These are phyloP conservation scores for Ascocoryne sarcoides DNA, from an alignment of 2,329 filamentous ascomycete genomes.

Conservation along the genomic window DNA sequence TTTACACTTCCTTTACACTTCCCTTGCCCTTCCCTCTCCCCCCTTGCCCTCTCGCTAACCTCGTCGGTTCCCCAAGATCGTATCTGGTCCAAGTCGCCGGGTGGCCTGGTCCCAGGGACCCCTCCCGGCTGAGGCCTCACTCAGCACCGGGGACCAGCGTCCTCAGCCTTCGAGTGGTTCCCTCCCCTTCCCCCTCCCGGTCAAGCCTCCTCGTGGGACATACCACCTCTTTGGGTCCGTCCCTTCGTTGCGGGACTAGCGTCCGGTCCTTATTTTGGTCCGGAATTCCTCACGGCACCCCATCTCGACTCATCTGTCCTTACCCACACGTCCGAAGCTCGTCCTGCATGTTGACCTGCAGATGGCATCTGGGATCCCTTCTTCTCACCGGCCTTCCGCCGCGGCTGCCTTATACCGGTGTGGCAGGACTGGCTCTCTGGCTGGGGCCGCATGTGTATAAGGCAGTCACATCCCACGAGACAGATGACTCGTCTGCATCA, in stretches of 20 bases:
- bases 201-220: constrained; percentile 16
- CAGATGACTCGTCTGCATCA: constrained; percentile 27
- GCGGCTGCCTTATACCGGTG: constrained; percentile 24
- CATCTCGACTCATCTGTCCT: constrained; percentile 18
- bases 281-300: constrained; percentile 13
- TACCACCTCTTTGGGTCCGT: constrained; percentile 22
- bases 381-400: constrained; percentile 3
- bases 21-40: no score
- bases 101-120: constrained; percentile 8
- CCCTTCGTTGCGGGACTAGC: constrained; percentile 11
- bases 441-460: constrained; percentile 22
- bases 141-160: constrained; percentile 18
- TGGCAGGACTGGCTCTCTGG: constrained; percentile 8
- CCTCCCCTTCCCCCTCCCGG: constrained; percentile 5
- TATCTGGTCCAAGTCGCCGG: not conserved
- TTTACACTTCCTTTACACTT: no score
- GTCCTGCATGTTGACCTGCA: constrained; percentile 26
- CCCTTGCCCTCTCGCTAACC: no score
- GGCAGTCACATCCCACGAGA: constrained; percentile 24
- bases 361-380: constrained; percentile 15
- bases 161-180: constrained; percentile 21
- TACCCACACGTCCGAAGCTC: constrained; percentile 15
- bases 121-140: constrained; percentile 24
- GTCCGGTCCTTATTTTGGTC: constrained; percentile 9
- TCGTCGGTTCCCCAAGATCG: not conserved